These are phyloP conservation scores for Esteya vermicola DNA, from an alignment of 2,329 filamentous ascomycete species.

Conservation along the genomic window DNA sequence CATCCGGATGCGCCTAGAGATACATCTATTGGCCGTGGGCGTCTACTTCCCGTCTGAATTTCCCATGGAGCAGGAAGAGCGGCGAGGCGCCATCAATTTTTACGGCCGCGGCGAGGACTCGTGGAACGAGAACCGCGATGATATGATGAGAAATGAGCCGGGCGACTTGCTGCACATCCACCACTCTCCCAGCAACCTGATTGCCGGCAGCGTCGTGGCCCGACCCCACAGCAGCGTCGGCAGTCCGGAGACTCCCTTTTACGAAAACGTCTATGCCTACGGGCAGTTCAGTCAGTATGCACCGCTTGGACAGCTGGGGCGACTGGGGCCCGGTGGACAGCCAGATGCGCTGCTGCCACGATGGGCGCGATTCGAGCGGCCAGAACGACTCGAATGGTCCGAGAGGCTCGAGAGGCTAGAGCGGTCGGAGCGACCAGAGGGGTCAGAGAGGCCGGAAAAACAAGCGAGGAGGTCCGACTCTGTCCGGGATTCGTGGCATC, in stretches of 20 bases:
- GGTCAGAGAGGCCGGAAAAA: too few species aligned
- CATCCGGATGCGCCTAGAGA: conserved; percentile 48
- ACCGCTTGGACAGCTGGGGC: conserved; percentile 25
- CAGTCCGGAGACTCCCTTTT: conserved; percentile 23
- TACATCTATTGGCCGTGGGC: conserved; percentile 30
- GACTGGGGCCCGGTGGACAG: too few species aligned
- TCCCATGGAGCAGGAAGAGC: conserved; percentile 62
- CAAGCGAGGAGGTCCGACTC: conserved; percentile 34
- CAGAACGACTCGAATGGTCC: too few species aligned
- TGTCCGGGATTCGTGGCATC: conserved; percentile 43
- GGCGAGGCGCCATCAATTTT: conserved; percentile 57
- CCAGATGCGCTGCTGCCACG: too few species aligned
- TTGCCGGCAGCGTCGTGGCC: background rate
- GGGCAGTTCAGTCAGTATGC: too few species aligned
- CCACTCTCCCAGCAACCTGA: background rate
- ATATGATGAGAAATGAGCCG: background rate
- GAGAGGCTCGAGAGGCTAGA: too few species aligned
- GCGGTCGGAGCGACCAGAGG: too few species aligned
- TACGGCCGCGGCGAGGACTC: conserved; percentile 62
- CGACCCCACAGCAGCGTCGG: conserved; percentile 14
- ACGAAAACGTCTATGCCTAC: too few species aligned
- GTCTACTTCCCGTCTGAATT: conserved; percentile 52
- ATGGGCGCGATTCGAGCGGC: too few species aligned
- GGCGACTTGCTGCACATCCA: background rate
- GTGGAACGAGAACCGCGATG: conserved; percentile 15